Evolutionary conservation across 75 land plant genomes (phyloP).

Genomic region (Sequoiadendron giganteum): DNA sequence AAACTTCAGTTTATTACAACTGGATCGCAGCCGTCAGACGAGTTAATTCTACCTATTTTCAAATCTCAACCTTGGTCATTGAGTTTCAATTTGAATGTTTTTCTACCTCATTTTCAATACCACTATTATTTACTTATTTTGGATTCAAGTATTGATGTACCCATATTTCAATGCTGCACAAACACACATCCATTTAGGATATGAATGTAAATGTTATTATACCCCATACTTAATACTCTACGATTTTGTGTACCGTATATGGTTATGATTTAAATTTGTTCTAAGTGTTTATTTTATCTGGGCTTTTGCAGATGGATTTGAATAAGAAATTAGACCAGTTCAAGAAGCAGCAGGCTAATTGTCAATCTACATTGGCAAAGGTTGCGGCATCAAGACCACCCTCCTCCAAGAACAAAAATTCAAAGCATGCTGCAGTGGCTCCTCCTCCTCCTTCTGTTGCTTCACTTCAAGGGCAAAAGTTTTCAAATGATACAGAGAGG

Average conservation of each 20-base stretch:
- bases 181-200: neutral
- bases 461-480: conserved; percentile 42
- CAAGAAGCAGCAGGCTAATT: conserved; percentile 81
- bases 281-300: too few relatives aligned
- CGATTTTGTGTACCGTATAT: neutral
- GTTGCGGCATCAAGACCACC: conserved; percentile 45
- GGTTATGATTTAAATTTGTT: neutral
- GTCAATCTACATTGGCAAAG: conserved; percentile 62
- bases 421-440: conserved; percentile 18
- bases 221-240: too few relatives aligned
- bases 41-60: neutral
- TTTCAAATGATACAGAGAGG: conserved; percentile 92
- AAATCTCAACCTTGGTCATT: neutral
- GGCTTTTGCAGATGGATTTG: conserved; percentile 35
- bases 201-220: neutral
- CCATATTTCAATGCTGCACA: neutral
- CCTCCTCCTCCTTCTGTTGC: conserved; percentile 22
- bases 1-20: neutral
- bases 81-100: neutral
- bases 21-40: neutral
- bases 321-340: conserved; percentile 68
- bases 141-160: neutral
- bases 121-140: too few relatives aligned
- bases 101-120: neutral
- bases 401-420: conserved; percentile 9